These are phyloP conservation scores for Amphichorda felina DNA, from an alignment of 2,329 filamentous ascomycete genomes.

Conservation along the genomic window DNA sequence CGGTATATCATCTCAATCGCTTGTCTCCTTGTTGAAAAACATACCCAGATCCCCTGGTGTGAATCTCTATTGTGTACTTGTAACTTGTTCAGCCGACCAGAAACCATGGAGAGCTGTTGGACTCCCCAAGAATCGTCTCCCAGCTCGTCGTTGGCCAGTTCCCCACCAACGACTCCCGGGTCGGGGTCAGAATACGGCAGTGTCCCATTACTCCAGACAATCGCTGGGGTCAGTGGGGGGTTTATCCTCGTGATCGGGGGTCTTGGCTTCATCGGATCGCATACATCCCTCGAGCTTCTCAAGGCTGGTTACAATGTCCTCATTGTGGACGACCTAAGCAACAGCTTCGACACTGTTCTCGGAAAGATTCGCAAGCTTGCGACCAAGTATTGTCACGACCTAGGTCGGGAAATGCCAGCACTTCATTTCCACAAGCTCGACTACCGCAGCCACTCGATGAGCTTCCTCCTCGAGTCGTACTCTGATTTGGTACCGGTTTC, in stretches of 20 bases:
- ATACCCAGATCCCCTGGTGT: too few species aligned
- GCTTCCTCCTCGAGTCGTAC: constrained; percentile 23
- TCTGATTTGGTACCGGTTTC: constrained; percentile 9
- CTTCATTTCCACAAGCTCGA: constrained; percentile 25
- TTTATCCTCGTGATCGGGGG: constrained; percentile 39
- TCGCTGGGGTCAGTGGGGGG: background rate
- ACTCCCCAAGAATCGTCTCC: constrained; percentile 6
- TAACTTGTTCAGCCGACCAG: too few species aligned
- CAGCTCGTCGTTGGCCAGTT: constrained; percentile 7
- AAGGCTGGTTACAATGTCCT: constrained; percentile 42
- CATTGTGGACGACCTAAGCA: constrained; percentile 31
- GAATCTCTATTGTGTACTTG: too few species aligned
- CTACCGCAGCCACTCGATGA: constrained; percentile 23
- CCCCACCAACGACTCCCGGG: constrained; percentile 8
- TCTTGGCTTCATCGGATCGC: constrained; percentile 43
- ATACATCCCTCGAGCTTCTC: constrained; percentile 40
- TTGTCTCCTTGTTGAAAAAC: too few species aligned
- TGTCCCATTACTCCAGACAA: background rate
- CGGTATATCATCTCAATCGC: too few species aligned
- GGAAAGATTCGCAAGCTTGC: constrained; percentile 14
- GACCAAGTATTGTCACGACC: constrained; percentile 12
- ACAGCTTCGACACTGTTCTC: constrained; percentile 23
- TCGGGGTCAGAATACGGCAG: constrained; percentile 8
- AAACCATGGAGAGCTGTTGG: constrained; percentile 7
- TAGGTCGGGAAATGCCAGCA: constrained; percentile 11